phyloP scores from a whole-genome alignment of 805 yeast genomes.

The Saturnispora sanitii region DNA sequence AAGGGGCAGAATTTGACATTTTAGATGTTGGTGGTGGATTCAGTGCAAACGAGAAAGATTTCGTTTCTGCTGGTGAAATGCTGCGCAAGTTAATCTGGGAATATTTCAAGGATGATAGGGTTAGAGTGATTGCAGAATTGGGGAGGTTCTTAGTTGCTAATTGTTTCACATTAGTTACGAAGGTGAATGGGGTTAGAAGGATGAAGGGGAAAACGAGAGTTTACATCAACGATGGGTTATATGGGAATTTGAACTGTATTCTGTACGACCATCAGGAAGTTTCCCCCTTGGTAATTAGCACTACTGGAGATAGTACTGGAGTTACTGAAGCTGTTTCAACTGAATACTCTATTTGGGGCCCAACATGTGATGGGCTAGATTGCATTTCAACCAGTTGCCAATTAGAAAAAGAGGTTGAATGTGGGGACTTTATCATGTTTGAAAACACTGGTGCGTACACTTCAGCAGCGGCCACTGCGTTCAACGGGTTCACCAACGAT shows the following conservation, averaged over 20 bases:
- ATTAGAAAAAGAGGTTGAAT: constrained; percentile 51
- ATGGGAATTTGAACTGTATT: constrained; percentile 92
- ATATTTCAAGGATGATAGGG: constrained; percentile 21
- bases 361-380: constrained; percentile 95
- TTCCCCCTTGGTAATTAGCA: constrained; percentile 53
- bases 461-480: constrained; percentile 80
- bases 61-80: constrained; percentile 47
- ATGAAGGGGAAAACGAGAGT: constrained; percentile 45
- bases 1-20: constrained; percentile 37
- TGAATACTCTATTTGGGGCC: constrained; percentile 85
- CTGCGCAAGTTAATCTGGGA: constrained; percentile 46
- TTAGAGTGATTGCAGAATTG: constrained; percentile 76
- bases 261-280: constrained; percentile 87
- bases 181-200: constrained; percentile 75
- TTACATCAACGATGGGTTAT: constrained; percentile 89
- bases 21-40: constrained; percentile 95
- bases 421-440: constrained; percentile 92
- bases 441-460: constrained; percentile 86
- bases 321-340: constrained; percentile 3
- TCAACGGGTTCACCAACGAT: constrained; percentile 73
- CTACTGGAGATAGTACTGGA: constrained; percentile 18
- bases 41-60: constrained; percentile 37
- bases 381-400: constrained; percentile 49
- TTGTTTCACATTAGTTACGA: constrained; percentile 76
- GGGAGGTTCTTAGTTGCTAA: constrained; percentile 84